Percentiles rank a stretch among this genome's conserved stretches.
Evolutionary conservation across 306 rosid species (phyloP).

Genomic region (Cicer yamashitae): DNA sequence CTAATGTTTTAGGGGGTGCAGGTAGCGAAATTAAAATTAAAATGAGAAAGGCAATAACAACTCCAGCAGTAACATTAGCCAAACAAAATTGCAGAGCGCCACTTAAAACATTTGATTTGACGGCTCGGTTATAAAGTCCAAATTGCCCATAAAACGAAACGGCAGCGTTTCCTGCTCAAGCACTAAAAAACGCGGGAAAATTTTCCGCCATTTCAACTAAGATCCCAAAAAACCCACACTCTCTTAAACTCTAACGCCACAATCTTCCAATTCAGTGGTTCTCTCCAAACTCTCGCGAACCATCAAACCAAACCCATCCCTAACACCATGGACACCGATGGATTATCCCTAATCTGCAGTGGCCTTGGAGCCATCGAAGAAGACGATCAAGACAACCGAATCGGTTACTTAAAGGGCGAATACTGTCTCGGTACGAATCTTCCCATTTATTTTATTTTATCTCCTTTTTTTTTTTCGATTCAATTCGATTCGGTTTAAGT

Average conservation of each 20-base stretch:
- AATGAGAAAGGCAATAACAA: no score
- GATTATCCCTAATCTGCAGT: conserved; percentile 75
- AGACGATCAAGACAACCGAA: conserved; percentile 63
- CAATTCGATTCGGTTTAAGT: neutral
- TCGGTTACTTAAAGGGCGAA: conserved; percentile 68
- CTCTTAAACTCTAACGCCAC: neutral
- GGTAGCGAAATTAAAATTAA: no score
- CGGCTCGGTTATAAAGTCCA: no score
- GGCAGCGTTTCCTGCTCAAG: neutral
- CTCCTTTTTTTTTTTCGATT: neutral
- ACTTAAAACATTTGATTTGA: no score
- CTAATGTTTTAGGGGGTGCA: no score
- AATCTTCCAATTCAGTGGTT: conserved; percentile 3
- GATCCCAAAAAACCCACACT: conserved; percentile 32
- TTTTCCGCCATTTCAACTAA: conserved; percentile 33
- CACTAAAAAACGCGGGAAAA: conserved; percentile 29
- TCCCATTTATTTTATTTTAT: neutral
- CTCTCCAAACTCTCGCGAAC: conserved; percentile 26
- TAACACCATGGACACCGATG: conserved; percentile 68
- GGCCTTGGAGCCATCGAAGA: conserved; percentile 71
- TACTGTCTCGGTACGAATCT: conserved; percentile 70
- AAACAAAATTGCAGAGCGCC: no score
- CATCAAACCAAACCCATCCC: neutral
- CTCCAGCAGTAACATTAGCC: no score
- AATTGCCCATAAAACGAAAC: neutral